Conservation (phyloP, 768 basidiomycete genomes). For the Dentipellis fragilis region DNA sequence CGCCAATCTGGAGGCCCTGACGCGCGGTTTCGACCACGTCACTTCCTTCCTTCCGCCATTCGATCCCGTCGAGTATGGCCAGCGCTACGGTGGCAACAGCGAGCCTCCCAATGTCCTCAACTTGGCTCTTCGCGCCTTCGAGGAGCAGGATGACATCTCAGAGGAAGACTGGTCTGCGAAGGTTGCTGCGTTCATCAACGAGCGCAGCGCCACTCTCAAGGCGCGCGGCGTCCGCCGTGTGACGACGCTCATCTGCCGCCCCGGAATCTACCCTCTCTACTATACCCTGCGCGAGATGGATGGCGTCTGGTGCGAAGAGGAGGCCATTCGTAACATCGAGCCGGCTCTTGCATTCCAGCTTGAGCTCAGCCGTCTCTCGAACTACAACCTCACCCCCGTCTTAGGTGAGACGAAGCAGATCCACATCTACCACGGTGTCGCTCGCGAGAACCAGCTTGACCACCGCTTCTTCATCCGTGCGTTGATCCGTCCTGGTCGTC, state of each 20-base stretch:
- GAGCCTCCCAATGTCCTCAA: slow-evolving; percentile 92
- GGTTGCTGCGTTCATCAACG: slow-evolving; percentile 64
- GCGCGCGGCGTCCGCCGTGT: slow-evolving; percentile 85
- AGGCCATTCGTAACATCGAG: slow-evolving; percentile 96
- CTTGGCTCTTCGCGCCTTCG: slow-evolving; percentile 83
- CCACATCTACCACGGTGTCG: slow-evolving; percentile 94
- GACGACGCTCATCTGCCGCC: slow-evolving; percentile 86
- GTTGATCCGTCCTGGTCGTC: slow-evolving; percentile 88
- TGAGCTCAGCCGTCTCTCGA: slow-evolving; percentile 90
- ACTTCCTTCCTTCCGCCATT: slow-evolving; percentile 66
- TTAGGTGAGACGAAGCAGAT: slow-evolving; percentile 97
- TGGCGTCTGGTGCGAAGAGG: slow-evolving; percentile 82
- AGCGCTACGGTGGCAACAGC: slow-evolving; percentile 61
- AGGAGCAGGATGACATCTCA: slow-evolving; percentile 64
- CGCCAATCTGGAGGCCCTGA: slow-evolving; percentile 58
- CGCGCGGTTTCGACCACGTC: slow-evolving; percentile 67
- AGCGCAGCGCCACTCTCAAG: slow-evolving; percentile 46
- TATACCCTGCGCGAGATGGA: slow-evolving; percentile 77
- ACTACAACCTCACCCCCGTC: slow-evolving; percentile 94
- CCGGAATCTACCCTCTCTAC: slow-evolving; percentile 88
- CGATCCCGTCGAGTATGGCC: slow-evolving; percentile 57
- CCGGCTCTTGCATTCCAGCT: slow-evolving; percentile 97
- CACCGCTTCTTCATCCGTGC: slow-evolving; percentile 97
- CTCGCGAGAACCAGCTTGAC: slow-evolving; percentile 94
- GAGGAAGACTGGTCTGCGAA: slow-evolving; percentile 72